Evolutionary conservation across 768 basidiomycete genomes (phyloP).

Genomic region (Rhodocollybia butyracea): DNA sequence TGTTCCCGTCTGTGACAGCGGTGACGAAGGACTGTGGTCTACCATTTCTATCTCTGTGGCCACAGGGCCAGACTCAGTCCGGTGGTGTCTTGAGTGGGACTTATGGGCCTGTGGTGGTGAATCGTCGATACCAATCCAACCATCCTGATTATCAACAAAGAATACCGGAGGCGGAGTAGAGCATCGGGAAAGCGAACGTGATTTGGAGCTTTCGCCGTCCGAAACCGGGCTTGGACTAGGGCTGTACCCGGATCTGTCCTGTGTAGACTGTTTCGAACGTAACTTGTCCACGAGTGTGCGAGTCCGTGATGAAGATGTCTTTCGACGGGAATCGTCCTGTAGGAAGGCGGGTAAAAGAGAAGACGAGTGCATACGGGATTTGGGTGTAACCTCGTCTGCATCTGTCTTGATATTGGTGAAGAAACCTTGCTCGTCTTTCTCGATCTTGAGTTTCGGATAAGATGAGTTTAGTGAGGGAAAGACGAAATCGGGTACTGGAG

Average conservation of each 20-base stretch:
- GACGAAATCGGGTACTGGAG: conserved; percentile 30
- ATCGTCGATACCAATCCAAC: conserved; percentile 39
- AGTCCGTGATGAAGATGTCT: conserved; percentile 45
- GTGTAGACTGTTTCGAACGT: conserved; percentile 26
- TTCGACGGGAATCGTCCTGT: conserved; percentile 33
- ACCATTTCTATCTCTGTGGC: conserved; percentile 18
- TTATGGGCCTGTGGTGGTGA: conserved; percentile 32
- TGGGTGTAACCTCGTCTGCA: conserved; percentile 26
- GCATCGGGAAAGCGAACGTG: conserved; percentile 13
- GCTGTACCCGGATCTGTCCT: conserved; percentile 13
- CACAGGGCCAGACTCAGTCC: conserved; percentile 36
- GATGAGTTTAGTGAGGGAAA: conserved; percentile 39
- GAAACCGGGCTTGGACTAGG: conserved; percentile 33
- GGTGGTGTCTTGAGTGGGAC: conserved; percentile 23
- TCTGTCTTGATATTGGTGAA: conserved; percentile 35
- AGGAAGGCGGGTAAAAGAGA: conserved; percentile 48
- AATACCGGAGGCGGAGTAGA: conserved; percentile 15
- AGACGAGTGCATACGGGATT: conserved; percentile 17
- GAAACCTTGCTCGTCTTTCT: conserved; percentile 54
- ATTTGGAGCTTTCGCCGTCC: conserved; percentile 22
- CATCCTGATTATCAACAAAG: conserved; percentile 39
- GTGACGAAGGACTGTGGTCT: neutral
- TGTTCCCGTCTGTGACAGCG: conserved; percentile 23
- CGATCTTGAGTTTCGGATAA: conserved; percentile 36
- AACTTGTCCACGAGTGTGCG: conserved; percentile 58